Percentiles rank a stretch among this genome's conserved stretches.
Evolutionary conservation across 805 yeast species (phyloP).

Genomic region (Candida adriatica): DNA sequence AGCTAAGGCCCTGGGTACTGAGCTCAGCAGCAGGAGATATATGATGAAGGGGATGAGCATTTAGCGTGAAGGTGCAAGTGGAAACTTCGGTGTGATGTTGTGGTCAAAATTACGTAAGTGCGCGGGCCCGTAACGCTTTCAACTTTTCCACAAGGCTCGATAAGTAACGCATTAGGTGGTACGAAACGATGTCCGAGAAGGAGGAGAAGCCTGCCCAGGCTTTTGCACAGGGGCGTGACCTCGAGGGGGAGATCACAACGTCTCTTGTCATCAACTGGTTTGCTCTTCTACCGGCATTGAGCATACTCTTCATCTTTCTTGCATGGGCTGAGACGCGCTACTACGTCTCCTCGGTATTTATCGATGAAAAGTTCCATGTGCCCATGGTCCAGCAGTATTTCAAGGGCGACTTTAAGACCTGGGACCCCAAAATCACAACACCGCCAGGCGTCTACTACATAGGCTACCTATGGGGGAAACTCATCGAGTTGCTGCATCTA

Average conservation of each 20-base stretch:
- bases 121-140: too few species aligned
- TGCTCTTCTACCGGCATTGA: constrained; percentile 25
- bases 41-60: too few species aligned
- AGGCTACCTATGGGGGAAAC: constrained; percentile 30
- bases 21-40: constrained; percentile 1
- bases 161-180: neutral
- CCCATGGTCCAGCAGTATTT: constrained; percentile 71
- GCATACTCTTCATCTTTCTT: constrained; percentile 21
- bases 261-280: constrained; percentile 27
- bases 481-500: constrained; percentile 17
- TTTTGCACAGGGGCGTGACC: constrained; percentile 12
- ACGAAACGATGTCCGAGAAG: neutral
- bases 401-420: constrained; percentile 47
- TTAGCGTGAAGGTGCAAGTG: too few species aligned
- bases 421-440: constrained; percentile 92
- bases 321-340: constrained; percentile 24
- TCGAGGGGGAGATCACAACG: constrained; percentile 21
- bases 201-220: constrained; percentile 2
- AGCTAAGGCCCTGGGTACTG: constrained; percentile 1
- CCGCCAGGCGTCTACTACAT: constrained; percentile 85
- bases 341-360: constrained; percentile 28
- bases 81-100: neutral
- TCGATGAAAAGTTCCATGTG: constrained; percentile 82
- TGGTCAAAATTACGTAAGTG: too few species aligned
- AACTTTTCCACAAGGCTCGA: too few species aligned